Base-by-base conservation (phyloP, 2,329 filamentous ascomycete species). In the Ceratocystis ficicola region DNA sequence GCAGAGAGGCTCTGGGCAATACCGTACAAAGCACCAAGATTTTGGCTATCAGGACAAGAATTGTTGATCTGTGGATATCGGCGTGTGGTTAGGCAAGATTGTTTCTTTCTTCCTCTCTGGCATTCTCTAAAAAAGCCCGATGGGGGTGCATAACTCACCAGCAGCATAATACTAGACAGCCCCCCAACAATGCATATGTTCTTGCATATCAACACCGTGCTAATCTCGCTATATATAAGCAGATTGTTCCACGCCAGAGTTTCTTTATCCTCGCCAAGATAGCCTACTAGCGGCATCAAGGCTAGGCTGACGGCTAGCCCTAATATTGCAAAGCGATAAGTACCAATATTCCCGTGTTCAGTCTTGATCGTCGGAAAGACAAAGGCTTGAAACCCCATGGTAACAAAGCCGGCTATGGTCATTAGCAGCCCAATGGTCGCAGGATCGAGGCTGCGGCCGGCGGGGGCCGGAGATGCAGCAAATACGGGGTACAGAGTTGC, bases 401-500 rank as follows among this genome's bases (percentile, higher is more conserved):
- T 96, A 15, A 90, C 85, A 1, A 87, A 74, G 0, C 93, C 92
- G 0, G 93, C 90, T 68, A 95, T 86, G 0, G 89, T 93, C 64
- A 96, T 79, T 0, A 88, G 89, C 20, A 96, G 76, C 0, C 94
- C 94, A 57, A 97, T 96, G 68, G 89, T 90, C 66, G 85, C 82
- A 0, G 93, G 90, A 0, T 82, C 82, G 2, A 97, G 79, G 0
- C 81, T 80, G 50, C 94, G 87, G 20, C 94, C 94, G 0, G 86
- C 86, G 0, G 94, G 94, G 0, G 85, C 80, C 0, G 82, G 75
- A 0, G 88, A 85, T 65, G 92, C 86, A 0, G 87, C 89, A 71
- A 97, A 99, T 65, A 97, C 93, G 0, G 94, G 94, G 71, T 95
- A 99, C 0, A 99, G 79, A 20, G 90, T 93, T 75, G 96, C 96